Conservation (phyloP, 495 filamentous ascomycete species). For the Penicillium salamii region DNA sequence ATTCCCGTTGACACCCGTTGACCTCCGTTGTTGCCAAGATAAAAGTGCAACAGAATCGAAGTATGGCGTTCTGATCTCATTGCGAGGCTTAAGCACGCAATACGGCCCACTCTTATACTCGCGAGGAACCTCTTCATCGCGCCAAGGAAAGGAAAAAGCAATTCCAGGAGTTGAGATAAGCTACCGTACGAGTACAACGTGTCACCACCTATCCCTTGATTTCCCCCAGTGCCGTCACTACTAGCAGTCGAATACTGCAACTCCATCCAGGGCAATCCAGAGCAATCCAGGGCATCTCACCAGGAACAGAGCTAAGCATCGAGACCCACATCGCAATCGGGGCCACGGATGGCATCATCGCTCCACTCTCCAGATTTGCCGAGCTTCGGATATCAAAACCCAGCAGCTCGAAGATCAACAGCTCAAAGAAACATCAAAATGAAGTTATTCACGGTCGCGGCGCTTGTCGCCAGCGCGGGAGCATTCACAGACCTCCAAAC, state of each 20-base stretch:
- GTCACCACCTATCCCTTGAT: background rate
- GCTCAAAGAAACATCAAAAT: no score
- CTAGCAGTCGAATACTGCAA: no score
- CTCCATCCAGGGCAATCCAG: no score
- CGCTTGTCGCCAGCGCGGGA: background rate
- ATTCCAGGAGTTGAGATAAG: no score
- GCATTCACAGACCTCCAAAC: conserved; percentile 5
- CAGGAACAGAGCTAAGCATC: background rate
- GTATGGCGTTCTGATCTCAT: conserved; percentile 17
- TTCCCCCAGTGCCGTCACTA: no score
- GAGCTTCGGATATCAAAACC: background rate
- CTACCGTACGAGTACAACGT: background rate
- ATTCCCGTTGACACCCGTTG: no score
- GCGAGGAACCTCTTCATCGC: no score
- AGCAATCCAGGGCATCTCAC: no score
- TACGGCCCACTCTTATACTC: background rate
- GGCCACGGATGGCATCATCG: conserved; percentile 24
- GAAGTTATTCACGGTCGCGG: no score
- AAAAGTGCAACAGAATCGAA: background rate
- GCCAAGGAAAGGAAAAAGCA: no score
- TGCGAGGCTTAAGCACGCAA: conserved; percentile 8
- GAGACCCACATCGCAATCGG: conserved; percentile 7
- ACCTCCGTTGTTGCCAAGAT: no score
- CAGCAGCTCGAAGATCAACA: background rate
- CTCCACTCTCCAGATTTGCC: conserved; percentile 10